Evolutionary conservation across 2,329 filamentous ascomycete species (phyloP).

Genomic region (Ramichloridium luteum): DNA sequence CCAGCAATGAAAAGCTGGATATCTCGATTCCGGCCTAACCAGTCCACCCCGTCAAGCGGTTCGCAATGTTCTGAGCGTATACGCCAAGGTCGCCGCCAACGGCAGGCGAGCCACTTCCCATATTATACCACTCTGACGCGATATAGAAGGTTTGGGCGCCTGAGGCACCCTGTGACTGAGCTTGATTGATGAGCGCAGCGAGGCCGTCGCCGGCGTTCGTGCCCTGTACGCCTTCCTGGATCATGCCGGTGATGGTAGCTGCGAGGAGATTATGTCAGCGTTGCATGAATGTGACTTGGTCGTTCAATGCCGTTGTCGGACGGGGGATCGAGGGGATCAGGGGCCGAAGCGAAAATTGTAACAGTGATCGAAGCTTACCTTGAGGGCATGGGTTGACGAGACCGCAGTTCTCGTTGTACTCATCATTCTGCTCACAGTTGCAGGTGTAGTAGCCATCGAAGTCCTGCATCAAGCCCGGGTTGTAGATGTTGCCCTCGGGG

Average conservation of each 20-base stretch:
- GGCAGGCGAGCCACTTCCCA: background rate
- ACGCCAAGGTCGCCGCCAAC: conserved; percentile 29
- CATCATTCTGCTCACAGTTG: background rate
- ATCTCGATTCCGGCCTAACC: too few relatives aligned
- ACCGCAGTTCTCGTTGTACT: background rate
- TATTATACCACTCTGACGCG: conserved; percentile 10
- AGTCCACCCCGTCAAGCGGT: conserved; percentile 36
- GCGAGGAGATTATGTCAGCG: background rate
- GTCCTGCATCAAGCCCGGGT: conserved; percentile 11
- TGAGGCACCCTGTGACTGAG: conserved; percentile 3
- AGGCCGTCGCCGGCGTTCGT: conserved; percentile 10
- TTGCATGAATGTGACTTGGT: too few relatives aligned
- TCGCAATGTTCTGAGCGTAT: conserved; percentile 42
- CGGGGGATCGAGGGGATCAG: too few relatives aligned
- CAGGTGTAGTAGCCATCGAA: conserved; percentile 6
- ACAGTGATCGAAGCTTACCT: background rate
- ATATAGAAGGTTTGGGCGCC: conserved; percentile 8
- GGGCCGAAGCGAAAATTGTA: too few relatives aligned
- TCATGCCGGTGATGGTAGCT: conserved; percentile 8
- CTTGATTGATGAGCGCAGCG: conserved; percentile 1
- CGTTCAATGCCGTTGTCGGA: too few relatives aligned
- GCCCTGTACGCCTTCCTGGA: conserved; percentile 11
- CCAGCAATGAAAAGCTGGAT: too few relatives aligned
- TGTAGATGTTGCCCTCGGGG: conserved; percentile 3
- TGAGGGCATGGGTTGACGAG: background rate